phyloP scores from a whole-genome alignment of 1,139 yeast species.

The Debaryomyces sp. region DNA sequence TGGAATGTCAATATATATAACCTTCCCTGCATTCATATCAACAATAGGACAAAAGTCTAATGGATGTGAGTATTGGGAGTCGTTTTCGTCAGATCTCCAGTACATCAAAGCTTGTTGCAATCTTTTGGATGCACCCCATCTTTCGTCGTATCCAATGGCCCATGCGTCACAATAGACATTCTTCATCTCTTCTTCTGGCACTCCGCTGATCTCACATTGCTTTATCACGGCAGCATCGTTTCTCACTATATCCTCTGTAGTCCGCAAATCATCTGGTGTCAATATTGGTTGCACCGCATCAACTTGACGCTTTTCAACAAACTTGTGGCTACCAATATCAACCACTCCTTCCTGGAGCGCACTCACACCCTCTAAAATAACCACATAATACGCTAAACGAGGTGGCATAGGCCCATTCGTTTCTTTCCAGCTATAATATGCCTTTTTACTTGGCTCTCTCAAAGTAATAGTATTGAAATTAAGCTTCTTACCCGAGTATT shows the following conservation, averaged over 20 bases:
- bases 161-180: conserved; percentile 80
- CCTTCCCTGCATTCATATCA: conserved; percentile 70
- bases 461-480: conserved; percentile 70
- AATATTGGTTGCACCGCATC: conserved; percentile 74
- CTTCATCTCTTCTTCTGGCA: conserved; percentile 66
- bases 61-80: conserved; percentile 82
- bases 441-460: conserved; percentile 68
- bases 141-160: conserved; percentile 85
- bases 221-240: conserved; percentile 68
- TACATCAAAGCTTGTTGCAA: conserved; percentile 82
- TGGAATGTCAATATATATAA: conserved; percentile 75
- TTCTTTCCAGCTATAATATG: conserved; percentile 68
- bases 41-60: conserved; percentile 82
- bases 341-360: conserved; percentile 75
- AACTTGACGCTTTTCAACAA: conserved; percentile 50
- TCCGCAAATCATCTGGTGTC: conserved; percentile 66
- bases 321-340: conserved; percentile 51
- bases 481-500: conserved; percentile 48
- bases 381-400: conserved; percentile 66
- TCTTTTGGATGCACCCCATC: conserved; percentile 78
- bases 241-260: conserved; percentile 67
- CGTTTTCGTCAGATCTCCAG: conserved; percentile 77
- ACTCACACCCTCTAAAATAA: conserved; percentile 57
- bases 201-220: conserved; percentile 71
- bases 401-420: conserved; percentile 62